phyloP scores from a whole-genome alignment of 768 basidiomycete species.

The Panaeolus cyanescens region DNA sequence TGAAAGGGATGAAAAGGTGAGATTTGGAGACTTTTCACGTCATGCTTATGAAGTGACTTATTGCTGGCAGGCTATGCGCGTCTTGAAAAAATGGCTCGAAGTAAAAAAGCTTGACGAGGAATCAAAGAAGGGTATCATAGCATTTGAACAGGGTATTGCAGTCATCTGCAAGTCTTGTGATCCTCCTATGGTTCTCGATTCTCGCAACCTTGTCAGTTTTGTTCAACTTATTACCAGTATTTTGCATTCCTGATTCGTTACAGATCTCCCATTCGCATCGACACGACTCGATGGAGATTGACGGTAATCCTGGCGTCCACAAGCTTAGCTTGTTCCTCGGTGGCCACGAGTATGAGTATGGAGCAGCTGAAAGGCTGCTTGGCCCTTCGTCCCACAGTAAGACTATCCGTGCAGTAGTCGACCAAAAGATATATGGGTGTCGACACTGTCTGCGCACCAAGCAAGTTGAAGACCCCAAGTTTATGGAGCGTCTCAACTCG shows the following conservation, averaged over 20 bases:
- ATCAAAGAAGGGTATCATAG: constrained; percentile 26
- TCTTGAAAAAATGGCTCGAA: constrained; percentile 38
- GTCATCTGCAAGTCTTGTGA: constrained; percentile 55
- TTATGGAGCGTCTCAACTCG: not conserved
- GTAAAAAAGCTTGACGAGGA: constrained; percentile 29
- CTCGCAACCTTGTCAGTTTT: constrained; percentile 44
- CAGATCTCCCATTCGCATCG: constrained; percentile 67
- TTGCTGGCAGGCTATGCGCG: constrained; percentile 45
- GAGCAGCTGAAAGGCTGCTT: constrained; percentile 21
- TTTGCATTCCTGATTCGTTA: not conserved
- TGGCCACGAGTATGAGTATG: constrained; percentile 18
- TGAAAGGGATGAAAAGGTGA: constrained; percentile 59
- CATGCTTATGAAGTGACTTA: not conserved
- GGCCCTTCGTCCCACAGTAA: constrained; percentile 19
- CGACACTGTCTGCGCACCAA: constrained; percentile 44
- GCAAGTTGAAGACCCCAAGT: constrained; percentile 7
- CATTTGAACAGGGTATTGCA: constrained; percentile 19
- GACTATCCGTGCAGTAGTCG: constrained; percentile 22
- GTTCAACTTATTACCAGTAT: not conserved
- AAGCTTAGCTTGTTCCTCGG: constrained; percentile 11
- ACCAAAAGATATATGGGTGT: constrained; percentile 49
- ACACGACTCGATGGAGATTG: constrained; percentile 50
- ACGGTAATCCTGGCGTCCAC: constrained; percentile 7
- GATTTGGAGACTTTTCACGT: not conserved
- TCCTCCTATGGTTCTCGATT: constrained; percentile 48